Evolutionary conservation across 2,329 filamentous ascomycete species (phyloP).

Genomic region (Penicillium psychrosexuale): DNA sequence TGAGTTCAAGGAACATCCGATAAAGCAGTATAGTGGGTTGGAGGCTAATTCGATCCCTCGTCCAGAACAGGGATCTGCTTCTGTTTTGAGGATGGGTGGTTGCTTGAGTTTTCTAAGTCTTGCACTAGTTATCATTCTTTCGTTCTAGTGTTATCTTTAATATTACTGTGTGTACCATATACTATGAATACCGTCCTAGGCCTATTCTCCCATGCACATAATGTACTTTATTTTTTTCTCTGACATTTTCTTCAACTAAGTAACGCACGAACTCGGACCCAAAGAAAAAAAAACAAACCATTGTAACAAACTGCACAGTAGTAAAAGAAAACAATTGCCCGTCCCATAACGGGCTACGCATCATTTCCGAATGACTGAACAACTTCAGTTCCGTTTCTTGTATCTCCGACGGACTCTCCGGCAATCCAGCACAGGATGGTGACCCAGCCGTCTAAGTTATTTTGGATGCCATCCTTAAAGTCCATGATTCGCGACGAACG

Average conservation of each 20-base stretch:
- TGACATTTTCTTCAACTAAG: neutral
- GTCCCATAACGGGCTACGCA: neutral
- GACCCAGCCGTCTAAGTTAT: neutral
- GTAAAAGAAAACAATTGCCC: neutral
- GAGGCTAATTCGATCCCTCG: neutral
- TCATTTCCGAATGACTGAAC: neutral
- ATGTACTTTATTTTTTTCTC: neutral
- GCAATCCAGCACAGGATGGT: neutral
- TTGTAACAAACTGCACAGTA: neutral
- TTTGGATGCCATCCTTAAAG: neutral
- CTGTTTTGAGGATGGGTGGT: neutral
- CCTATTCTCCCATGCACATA: neutral
- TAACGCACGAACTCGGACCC: neutral
- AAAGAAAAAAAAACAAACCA: neutral
- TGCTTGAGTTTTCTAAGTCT: constrained; percentile 8
- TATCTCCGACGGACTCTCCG: neutral
- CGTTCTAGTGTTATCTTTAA: neutral
- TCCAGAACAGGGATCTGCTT: neutral
- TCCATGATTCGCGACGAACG: neutral
- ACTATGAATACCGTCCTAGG: neutral
- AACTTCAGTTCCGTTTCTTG: neutral
- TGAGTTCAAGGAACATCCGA: neutral
- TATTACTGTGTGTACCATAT: neutral
- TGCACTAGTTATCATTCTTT: constrained; percentile 4
- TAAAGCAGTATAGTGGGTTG: neutral